Conservation (phyloP, 2,329 filamentous ascomycete species). For the Fusarium veterinarium region DNA sequence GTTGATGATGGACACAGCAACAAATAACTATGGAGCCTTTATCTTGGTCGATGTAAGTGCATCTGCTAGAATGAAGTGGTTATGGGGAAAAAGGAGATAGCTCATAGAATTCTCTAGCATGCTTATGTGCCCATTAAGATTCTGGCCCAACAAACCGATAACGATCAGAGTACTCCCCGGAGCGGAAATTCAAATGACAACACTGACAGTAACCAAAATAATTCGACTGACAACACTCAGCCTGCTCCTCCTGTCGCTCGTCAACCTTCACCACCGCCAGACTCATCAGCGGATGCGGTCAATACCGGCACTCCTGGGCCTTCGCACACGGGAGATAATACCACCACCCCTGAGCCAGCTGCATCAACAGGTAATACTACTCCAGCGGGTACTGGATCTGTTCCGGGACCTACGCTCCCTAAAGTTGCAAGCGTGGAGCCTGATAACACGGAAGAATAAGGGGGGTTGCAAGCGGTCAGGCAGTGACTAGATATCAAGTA, state of each 20-base stretch:
- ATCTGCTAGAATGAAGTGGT: neutral
- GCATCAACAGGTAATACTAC: too few species aligned
- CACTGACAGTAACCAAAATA: neutral
- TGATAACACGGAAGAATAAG: neutral
- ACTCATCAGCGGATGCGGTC: neutral
- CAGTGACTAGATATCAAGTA: neutral
- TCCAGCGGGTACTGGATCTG: neutral
- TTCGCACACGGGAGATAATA: neutral
- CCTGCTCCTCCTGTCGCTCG: neutral
- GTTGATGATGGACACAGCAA: slow-evolving; percentile 29
- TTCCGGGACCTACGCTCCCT: neutral
- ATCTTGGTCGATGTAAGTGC: slow-evolving; percentile 41
- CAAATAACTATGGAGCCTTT: slow-evolving; percentile 31
- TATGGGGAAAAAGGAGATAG: neutral
- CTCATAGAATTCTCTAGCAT: slow-evolving; percentile 5
- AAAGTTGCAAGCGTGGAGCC: neutral
- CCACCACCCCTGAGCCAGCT: neutral
- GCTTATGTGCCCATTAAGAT: slow-evolving; percentile 14
- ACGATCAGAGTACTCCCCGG: neutral
- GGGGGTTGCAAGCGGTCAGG: slow-evolving; percentile 9
- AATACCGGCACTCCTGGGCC: too few species aligned
- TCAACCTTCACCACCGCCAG: neutral
- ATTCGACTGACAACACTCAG: neutral
- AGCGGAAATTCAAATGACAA: neutral
- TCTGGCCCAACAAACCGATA: neutral